phyloP scores from a whole-genome alignment of 495 filamentous ascomycete species.

The Penicillium cinerascens region DNA sequence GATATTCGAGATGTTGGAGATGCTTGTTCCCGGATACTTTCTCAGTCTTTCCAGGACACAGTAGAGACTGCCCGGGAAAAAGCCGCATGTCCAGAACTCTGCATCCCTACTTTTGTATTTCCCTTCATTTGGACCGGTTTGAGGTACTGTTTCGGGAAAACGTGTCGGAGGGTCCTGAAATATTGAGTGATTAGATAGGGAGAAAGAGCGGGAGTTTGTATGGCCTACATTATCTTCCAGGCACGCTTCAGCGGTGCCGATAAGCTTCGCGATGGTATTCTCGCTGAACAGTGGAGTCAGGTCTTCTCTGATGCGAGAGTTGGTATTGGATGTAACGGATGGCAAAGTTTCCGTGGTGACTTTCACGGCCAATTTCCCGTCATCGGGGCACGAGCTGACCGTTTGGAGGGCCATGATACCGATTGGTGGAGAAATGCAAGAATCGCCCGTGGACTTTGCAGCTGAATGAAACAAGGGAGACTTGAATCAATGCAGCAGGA shows the following conservation, averaged over 20 bases:
- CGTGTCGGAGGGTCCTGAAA: not conserved
- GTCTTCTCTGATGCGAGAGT: not conserved
- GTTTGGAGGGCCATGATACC: not conserved
- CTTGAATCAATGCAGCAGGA: too few species aligned
- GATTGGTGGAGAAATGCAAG: not conserved
- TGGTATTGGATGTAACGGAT: too few species aligned
- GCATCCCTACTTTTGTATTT: slow-evolving; percentile 11
- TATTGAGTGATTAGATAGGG: not conserved
- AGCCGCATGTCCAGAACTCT: slow-evolving; percentile 44
- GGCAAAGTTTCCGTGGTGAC: too few species aligned
- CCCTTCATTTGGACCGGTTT: not conserved
- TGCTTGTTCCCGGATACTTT: not conserved
- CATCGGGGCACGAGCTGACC: too few species aligned
- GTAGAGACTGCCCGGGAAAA: slow-evolving; percentile 33
- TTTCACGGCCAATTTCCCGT: too few species aligned
- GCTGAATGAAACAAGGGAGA: too few species aligned
- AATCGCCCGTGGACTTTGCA: too few species aligned
- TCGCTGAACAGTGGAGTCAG: not conserved
- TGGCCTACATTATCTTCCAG: not conserved
- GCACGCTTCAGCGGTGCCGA: not conserved
- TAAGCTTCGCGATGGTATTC: not conserved
- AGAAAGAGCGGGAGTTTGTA: not conserved
- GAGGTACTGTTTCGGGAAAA: not conserved
- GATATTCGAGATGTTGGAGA: not conserved
- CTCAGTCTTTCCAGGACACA: not conserved